Evolutionary conservation across 2,329 filamentous ascomycete genomes (phyloP), one percentile per base, ranked within the genome.

Genomic region (Ceratocystis alfenasii): DNA sequence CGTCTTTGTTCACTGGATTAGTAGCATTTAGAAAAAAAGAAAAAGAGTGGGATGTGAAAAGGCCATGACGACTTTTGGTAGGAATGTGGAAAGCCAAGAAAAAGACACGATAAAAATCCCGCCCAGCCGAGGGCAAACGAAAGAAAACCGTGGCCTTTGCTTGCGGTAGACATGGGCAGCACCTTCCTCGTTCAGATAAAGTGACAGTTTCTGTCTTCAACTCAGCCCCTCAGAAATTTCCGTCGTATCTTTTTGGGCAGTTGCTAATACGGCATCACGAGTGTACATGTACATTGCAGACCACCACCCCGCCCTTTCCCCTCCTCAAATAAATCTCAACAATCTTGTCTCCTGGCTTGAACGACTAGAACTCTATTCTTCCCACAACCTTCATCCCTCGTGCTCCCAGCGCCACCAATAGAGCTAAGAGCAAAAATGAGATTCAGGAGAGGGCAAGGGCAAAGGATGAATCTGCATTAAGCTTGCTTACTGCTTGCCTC

Each of bases 301-400:
- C 48, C 48, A 53, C 8, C 20, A 2, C 48, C 48, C 48, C 10
- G 1, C 48, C 5, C 22, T 41, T 25, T 15, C 48, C 48, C 48
- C 22, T 12, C 8, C 22, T 15, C 4, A 53, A 48, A 48, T 15
- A 57, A 59, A n/a, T 20, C 55, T 17, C 28, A 59, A 59, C 10
- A 10, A n/a, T 30, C 17, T 59, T n/a, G 5, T n/a, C 28, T 28
- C 5, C 6, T 36, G 8, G 7, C 17, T 30, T 20, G 55, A 17
- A 36, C 28, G 5, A 59, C 8, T 8, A 59, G 25, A 59, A 59
- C 20, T 36, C 55, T 59, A 59, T 59, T 59, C 55, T 59, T 59
- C 55, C 55, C 55, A 33, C 28, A 22, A 17, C 36, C 36, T 41
- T 28, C 53, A 30, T 57, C 53, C 25, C 53, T 30, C 53, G 12